These are phyloP conservation scores for Rhipidocladum racemiflorum DNA, from an alignment of 176 grass and related monocot genomes.

Conservation along the genomic window DNA sequence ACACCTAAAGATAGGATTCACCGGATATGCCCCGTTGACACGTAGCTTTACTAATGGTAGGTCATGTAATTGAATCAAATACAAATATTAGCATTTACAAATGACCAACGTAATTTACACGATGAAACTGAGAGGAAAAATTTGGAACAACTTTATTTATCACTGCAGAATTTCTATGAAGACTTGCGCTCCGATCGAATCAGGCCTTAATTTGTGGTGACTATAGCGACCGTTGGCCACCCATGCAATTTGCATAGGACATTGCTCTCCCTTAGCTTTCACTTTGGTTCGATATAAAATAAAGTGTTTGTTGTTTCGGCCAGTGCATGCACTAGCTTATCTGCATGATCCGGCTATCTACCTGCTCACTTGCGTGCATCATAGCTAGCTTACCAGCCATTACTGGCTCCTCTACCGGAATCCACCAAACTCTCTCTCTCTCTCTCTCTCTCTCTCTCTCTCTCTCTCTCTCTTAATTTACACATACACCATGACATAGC, in stretches of 20 bases:
- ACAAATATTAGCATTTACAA: background rate
- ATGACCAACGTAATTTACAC: background rate
- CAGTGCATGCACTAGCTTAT: conserved; percentile 39
- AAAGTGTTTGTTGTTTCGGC: conserved; percentile 19
- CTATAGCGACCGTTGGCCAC: background rate
- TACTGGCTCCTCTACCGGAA: background rate
- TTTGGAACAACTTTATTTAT: background rate
- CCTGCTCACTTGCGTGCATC: conserved; percentile 28
- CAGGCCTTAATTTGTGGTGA: background rate
- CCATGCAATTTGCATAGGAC: background rate
- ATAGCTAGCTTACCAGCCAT: conserved; percentile 24
- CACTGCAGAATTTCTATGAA: background rate
- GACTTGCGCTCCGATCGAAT: background rate
- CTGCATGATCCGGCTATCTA: conserved; percentile 37
- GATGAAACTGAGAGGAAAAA: background rate
- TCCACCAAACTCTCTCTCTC: conserved; percentile 6
- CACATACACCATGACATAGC: background rate
- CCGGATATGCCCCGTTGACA: background rate
- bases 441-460: too few species aligned
- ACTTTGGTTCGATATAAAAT: conserved; percentile 25
- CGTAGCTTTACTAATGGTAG: background rate
- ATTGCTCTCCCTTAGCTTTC: conserved; percentile 1
- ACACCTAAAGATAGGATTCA: background rate
- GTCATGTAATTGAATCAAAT: background rate
- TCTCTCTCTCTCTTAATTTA: conserved; percentile 12